phyloP scores from a whole-genome alignment of 225 moss, liverwort and hornwort genomes.

The Bryum argenteum region DNA sequence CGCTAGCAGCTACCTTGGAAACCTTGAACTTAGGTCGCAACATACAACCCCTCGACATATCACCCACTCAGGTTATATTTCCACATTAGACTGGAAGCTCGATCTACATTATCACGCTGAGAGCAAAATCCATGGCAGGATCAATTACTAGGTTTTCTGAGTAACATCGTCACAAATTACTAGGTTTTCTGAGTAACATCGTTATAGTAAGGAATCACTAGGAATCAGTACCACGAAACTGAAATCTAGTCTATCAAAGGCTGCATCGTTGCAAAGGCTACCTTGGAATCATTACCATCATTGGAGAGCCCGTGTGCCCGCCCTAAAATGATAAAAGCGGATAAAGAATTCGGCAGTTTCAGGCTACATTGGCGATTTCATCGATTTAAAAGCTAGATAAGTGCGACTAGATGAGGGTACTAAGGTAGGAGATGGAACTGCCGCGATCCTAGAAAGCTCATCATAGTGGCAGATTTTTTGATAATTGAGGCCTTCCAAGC shows the following conservation, averaged over 20 bases:
- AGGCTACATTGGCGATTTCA: background rate
- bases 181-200: no score
- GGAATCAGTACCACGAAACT: background rate
- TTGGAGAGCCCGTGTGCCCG: background rate
- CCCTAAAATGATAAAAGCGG: background rate
- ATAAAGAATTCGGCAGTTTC: background rate
- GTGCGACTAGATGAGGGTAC: background rate
- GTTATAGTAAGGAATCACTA: no score
- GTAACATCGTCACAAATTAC: background rate
- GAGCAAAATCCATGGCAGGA: background rate
- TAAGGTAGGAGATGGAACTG: background rate
- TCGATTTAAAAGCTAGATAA: background rate
- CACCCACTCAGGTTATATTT: background rate
- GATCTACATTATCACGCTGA: background rate
- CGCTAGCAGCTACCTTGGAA: background rate
- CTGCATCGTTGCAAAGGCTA: background rate
- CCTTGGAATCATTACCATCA: no score
- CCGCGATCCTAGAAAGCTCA: background rate
- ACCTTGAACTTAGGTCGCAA: background rate
- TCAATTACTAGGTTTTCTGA: constrained; percentile 29
- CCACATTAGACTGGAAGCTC: background rate
- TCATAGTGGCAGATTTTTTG: background rate
- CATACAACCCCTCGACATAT: background rate
- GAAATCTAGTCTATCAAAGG: background rate
- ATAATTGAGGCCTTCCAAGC: background rate